Evolutionary conservation across 768 basidiomycete species (phyloP).

Genomic region (Mycena leptocephala): DNA sequence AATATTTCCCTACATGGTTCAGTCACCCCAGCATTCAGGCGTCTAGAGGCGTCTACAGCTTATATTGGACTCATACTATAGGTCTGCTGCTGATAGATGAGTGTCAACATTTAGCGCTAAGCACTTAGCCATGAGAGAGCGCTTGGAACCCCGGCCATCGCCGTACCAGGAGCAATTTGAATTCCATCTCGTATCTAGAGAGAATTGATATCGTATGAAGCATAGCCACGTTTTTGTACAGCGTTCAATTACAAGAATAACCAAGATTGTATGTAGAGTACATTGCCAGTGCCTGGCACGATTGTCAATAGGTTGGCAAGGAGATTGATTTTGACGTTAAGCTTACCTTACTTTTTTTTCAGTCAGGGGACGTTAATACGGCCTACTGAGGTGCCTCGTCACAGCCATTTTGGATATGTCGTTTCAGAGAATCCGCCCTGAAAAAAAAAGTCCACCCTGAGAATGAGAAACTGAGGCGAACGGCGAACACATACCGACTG

Average conservation of each 20-base stretch:
- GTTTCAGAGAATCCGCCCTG: constrained; percentile 81
- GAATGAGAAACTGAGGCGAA: constrained; percentile 24
- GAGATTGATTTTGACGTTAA: not conserved
- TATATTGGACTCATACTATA: not conserved
- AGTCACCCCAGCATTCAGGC: not conserved
- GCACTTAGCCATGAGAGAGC: not conserved
- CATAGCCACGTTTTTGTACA: constrained; percentile 7
- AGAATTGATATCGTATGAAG: not conserved
- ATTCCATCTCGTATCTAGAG: not conserved
- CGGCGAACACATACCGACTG: constrained; percentile 66
- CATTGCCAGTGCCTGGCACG: constrained; percentile 10
- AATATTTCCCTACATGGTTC: constrained; percentile 25
- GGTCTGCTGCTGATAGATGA: constrained; percentile 23
- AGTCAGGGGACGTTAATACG: not conserved
- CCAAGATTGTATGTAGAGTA: constrained; percentile 28
- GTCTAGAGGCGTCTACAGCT: not conserved
- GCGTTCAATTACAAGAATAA: constrained; percentile 25
- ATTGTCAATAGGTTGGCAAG: constrained; percentile 14
- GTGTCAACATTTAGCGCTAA: constrained; percentile 13
- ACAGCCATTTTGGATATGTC: constrained; percentile 88
- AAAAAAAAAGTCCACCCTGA: constrained; percentile 21
- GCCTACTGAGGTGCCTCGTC: constrained; percentile 65
- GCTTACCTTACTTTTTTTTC: constrained; percentile 3
- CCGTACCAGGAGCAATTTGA: not conserved
- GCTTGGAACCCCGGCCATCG: not conserved